A percentile compares a stretch with the other conserved stretches of the same genome.
These are phyloP conservation scores for Tagetes patula DNA, from an alignment of 129 eudicot species.

Conservation along the genomic window DNA sequence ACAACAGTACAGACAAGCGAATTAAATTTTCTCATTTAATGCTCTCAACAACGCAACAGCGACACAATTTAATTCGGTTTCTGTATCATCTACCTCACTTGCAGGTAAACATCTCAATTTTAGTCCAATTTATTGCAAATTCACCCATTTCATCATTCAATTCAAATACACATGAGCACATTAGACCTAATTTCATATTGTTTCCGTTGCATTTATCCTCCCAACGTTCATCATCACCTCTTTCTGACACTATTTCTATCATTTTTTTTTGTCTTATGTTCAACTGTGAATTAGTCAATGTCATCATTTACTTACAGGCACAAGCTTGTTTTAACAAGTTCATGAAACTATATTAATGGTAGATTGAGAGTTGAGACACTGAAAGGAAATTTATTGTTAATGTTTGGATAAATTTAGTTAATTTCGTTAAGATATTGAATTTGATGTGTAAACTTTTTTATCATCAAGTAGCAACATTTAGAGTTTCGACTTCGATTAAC, in stretches of 20 bases:
- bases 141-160: not conserved
- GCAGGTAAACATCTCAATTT: conserved; percentile 14
- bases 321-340: not conserved
- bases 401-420: not conserved
- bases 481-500: too few relatives aligned
- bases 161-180: not conserved
- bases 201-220: conserved; percentile 21
- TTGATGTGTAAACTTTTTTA: not conserved
- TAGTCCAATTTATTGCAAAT: conserved; percentile 14
- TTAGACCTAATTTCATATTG: conserved; percentile 14
- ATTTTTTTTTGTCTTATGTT: conserved; percentile 19
- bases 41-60: conserved; percentile 49
- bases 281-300: conserved; percentile 24
- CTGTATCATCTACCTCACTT: conserved; percentile 28
- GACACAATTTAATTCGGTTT: conserved; percentile 49
- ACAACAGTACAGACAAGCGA: conserved; percentile 30
- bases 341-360: not conserved
- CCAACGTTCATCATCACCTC: conserved; percentile 25
- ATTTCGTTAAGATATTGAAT: not conserved
- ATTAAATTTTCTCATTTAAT: conserved; percentile 52
- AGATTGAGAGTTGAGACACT: not conserved
- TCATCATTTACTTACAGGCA: conserved; percentile 13
- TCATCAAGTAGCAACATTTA: too few relatives aligned
- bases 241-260: conserved; percentile 31
- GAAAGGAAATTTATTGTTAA: not conserved